These are phyloP conservation scores for Musa troglodytarum DNA, from an alignment of 176 grass and related monocot genomes.

Conservation along the genomic window DNA sequence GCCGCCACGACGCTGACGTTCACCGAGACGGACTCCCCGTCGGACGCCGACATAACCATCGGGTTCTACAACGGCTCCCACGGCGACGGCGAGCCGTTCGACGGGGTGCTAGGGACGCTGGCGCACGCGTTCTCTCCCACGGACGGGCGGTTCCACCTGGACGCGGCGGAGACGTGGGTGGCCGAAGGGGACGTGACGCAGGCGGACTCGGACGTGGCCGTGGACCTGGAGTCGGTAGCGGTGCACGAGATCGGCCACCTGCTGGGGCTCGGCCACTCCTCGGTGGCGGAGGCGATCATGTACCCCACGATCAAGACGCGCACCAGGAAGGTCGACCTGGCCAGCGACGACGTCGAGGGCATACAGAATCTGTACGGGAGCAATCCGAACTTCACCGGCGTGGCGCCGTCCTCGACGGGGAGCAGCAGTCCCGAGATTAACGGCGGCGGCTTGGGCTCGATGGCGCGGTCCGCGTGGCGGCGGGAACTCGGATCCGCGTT, in stretches of 20 bases:
- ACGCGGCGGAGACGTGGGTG: slow-evolving; percentile 76
- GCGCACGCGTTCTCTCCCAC: slow-evolving; percentile 91
- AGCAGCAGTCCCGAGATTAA: slow-evolving; percentile 49
- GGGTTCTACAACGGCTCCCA: slow-evolving; percentile 65
- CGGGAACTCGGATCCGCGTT: slow-evolving; percentile 4
- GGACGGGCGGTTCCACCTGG: slow-evolving; percentile 77
- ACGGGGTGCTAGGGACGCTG: slow-evolving; percentile 69
- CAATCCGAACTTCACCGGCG: slow-evolving; percentile 62
- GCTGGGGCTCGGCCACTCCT: slow-evolving; percentile 68
- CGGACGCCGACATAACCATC: slow-evolving; percentile 63
- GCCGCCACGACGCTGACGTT: slow-evolving; percentile 58
- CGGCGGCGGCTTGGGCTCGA: slow-evolving; percentile 8
- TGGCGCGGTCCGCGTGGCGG: neutral
- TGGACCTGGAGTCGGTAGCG: slow-evolving; percentile 89
- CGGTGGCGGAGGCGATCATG: slow-evolving; percentile 54
- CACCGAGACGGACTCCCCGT: slow-evolving; percentile 32
- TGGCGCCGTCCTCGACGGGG: slow-evolving; percentile 16
- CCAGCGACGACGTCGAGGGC: slow-evolving; percentile 46
- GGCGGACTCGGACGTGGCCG: slow-evolving; percentile 29
- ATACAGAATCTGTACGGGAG: slow-evolving; percentile 66
- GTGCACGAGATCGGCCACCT: slow-evolving; percentile 98
- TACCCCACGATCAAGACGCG: slow-evolving; percentile 57
- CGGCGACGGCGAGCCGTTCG: slow-evolving; percentile 73
- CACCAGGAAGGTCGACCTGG: slow-evolving; percentile 63
- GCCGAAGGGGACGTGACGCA: slow-evolving; percentile 35